phyloP scores from a whole-genome alignment of 352 stramenopile genomes.

The Blastocystis sp. region DNA sequence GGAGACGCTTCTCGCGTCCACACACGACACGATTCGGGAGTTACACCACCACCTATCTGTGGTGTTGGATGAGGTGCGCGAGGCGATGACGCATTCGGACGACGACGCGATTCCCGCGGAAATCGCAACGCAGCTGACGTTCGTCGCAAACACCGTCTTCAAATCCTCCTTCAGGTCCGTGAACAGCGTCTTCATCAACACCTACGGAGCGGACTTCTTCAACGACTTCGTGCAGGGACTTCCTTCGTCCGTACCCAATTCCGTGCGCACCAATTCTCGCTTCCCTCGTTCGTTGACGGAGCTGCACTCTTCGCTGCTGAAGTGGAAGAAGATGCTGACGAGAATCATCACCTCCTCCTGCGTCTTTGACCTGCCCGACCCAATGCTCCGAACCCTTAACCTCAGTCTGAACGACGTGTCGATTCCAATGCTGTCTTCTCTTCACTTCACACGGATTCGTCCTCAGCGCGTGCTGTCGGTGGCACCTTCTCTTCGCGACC shows the following conservation, averaged over 20 bases:
- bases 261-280: not conserved
- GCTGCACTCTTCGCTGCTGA: not conserved
- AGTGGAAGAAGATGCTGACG: not conserved
- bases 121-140: not conserved
- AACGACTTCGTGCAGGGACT: not conserved
- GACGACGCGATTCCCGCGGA: not conserved
- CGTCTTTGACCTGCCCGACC: not conserved
- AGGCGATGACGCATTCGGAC: not conserved
- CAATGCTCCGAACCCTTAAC: not conserved
- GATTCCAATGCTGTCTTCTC: not conserved
- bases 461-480: not conserved
- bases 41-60: not conserved
- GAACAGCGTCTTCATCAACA: slow-evolving; percentile 12
- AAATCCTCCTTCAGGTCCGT: not conserved
- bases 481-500: not conserved
- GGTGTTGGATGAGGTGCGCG: not conserved
- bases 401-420: not conserved
- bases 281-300: not conserved
- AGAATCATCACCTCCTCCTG: not conserved
- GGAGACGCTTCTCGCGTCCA: not conserved
- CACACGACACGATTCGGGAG: not conserved
- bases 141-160: not conserved
- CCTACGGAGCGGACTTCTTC: slow-evolving; percentile 1
- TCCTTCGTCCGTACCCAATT: not conserved
- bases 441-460: not conserved